Base-by-base conservation (phyloP, 148 eudicot genomes). In the Rhododendron molle region DNA sequence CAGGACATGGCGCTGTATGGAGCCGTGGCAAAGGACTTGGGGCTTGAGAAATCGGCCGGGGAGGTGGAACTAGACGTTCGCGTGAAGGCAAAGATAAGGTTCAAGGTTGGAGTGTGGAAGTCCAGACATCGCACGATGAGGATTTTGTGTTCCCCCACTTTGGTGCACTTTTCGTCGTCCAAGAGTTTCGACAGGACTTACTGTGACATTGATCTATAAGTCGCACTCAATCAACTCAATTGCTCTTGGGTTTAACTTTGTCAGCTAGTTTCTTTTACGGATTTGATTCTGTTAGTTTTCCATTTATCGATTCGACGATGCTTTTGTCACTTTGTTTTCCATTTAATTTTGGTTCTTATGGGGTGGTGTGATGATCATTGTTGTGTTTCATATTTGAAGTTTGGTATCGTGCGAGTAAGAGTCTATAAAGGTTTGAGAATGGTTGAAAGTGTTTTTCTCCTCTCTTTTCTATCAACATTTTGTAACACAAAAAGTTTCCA, bases 41-140 rank as follows among this genome's bases (percentile, higher is more conserved):
- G 81, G 84, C 84, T 84, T 20, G 95, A 92, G 91, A 88, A 88
- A 40, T 46, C 81, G 7, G 72, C 84, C 0, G 95, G 96, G 50
- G 56, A 76, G 71, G 72, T 93, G 47, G 89, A 85, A 14, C 23
- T 95, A 2, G 92, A 90, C 72, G 91, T 95, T 83, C 86, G 84
- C 36, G 74, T 94, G 23, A 89, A 88, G 89, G 94, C 91, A 0
- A 86, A 87, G 78, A 83, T 95, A 0, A 85, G 93, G 89, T 89
- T 87, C 34, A 93, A 88, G 89, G 92, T 91, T 46, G 91, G 91
- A 21, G 83, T 82, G 44, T 94, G 93, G 91, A 95, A 95, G 71
- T 92, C 91, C 12, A 83, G 87, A 40, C 92, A 85, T 83, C 88
- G 90, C 73, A 87, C 80, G 18, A 80, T 95, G 86, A 91, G 81